Base-by-base conservation (phyloP, 495 filamentous ascomycete genomes). In the Podospora australis region DNA sequence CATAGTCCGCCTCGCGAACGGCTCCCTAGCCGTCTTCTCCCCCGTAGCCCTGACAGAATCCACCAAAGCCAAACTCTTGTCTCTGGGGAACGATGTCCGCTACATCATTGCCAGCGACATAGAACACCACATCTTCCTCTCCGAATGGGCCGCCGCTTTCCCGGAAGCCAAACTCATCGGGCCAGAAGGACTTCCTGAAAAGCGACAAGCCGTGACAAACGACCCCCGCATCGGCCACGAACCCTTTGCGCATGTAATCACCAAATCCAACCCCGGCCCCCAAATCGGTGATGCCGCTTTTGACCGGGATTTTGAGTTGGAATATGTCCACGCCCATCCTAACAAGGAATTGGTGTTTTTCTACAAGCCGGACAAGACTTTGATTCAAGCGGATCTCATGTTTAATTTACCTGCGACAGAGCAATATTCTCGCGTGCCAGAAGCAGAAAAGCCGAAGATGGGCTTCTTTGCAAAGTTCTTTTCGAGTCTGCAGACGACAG, bases 61-160 rank as follows among this genome's bases (percentile, higher is more conserved):
- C 49, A 83, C 89, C n/a, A 78, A 77, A 49, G 69, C 77, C 42
- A 84, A 79, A 34, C 70, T 95, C 30, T 56, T 72, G 23, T 66
- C 70, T n/a, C 68, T 90, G 19, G 88, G 88, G 46, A 77, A 78
- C 34, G 72, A 81, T 20, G 81, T 98, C 39, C 75, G 73, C 39
- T 96, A 97, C 73, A 80, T 97, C 50, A 76, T 90, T 9, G 90
- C 91, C 4, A 76, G 82, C 16, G 92, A 97, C 60, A 78, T 90
- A 16, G 85, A 96, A 67, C 92, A 97, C 67, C 91, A 98, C 74
- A 86, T 97, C 60, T 89, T 87, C 70, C 60, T 97, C 14, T 81
- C 84, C 1, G 68, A 84, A 10, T 98, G 92, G 94, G 79, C 85
- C 49, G 66, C 75, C 14, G 87, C 78, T 4, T 98, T 76, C 64